Conservation (phyloP, 495 filamentous ascomycete species). For the Hypoxylon rickii region DNA sequence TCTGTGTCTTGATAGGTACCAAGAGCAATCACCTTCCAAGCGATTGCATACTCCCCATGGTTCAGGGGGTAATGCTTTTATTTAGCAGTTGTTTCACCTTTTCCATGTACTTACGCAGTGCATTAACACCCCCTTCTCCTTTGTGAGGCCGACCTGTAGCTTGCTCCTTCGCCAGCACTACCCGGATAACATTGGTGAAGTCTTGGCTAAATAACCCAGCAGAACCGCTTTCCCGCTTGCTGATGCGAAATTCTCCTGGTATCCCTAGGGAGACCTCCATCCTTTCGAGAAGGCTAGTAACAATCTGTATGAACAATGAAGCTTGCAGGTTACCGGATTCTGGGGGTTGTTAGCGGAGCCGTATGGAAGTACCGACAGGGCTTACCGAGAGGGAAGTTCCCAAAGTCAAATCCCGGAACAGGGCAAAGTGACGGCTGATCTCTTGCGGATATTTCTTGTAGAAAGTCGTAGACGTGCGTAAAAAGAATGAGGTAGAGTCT, state of each 20-base stretch:
- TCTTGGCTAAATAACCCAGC: slow-evolving; percentile 17
- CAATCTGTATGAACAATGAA: slow-evolving; percentile 25
- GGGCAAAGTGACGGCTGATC: slow-evolving; percentile 20
- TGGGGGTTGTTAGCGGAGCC: not conserved
- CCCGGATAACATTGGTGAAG: slow-evolving; percentile 7
- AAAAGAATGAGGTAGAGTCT: slow-evolving; percentile 26
- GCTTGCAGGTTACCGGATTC: slow-evolving; percentile 35
- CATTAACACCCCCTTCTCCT: slow-evolving; percentile 29
- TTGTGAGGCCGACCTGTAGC: slow-evolving; percentile 10
- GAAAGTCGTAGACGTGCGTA: slow-evolving; percentile 15
- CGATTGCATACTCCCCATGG: not conserved
- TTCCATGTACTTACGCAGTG: slow-evolving; percentile 21
- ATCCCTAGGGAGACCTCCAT: slow-evolving; percentile 30
- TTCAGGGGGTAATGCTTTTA: slow-evolving; percentile 23
- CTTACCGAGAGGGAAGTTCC: slow-evolving; percentile 25
- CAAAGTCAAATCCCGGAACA: slow-evolving; percentile 26
- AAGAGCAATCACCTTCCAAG: no score
- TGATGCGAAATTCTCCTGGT: slow-evolving; percentile 20
- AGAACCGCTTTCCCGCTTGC: not conserved
- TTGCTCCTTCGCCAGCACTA: slow-evolving; percentile 22
- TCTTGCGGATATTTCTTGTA: slow-evolving; percentile 13
- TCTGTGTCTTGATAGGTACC: no score
- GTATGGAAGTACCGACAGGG: not conserved
- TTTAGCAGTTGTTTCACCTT: slow-evolving; percentile 14
- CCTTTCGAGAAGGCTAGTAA: slow-evolving; percentile 25